A percentile compares a stretch with the other conserved stretches of the same genome.
phyloP scores from a whole-genome alignment of 306 rosid species.

The Rosa chinensis region DNA sequence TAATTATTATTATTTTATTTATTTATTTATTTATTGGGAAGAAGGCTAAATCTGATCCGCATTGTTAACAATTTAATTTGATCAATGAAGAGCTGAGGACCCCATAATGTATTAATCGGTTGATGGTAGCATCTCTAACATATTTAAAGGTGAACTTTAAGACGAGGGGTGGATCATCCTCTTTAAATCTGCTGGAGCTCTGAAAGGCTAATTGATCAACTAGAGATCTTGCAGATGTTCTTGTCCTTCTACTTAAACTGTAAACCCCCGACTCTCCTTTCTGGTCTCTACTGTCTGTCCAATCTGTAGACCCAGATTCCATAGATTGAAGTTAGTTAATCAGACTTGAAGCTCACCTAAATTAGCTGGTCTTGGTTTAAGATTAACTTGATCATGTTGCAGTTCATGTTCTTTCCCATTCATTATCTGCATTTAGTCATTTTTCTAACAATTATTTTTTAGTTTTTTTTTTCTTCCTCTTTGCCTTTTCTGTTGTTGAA shows the following conservation, averaged over 20 bases:
- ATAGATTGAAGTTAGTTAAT: background rate
- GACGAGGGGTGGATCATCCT: background rate
- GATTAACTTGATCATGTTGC: background rate
- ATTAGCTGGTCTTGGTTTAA: background rate
- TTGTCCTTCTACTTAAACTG: background rate
- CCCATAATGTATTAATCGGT: background rate
- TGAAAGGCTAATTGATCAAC: background rate
- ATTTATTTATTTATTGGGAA: no score
- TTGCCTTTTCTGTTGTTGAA: background rate
- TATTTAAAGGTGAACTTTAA: background rate
- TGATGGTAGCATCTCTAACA: background rate
- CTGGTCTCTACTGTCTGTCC: background rate
- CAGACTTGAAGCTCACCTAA: background rate
- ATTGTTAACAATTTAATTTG: background rate
- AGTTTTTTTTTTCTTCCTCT: background rate
- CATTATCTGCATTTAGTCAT: background rate
- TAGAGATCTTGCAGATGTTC: background rate
- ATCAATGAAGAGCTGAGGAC: background rate
- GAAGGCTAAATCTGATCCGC: background rate
- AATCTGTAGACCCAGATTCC: background rate
- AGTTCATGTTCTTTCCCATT: background rate
- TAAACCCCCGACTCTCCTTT: background rate
- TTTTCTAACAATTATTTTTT: background rate
- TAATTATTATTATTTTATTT: no score
- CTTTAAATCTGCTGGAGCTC: background rate